Evolutionary conservation across 2,329 filamentous ascomycete genomes (phyloP).

Genomic region (Drechmeria coniospora): DNA sequence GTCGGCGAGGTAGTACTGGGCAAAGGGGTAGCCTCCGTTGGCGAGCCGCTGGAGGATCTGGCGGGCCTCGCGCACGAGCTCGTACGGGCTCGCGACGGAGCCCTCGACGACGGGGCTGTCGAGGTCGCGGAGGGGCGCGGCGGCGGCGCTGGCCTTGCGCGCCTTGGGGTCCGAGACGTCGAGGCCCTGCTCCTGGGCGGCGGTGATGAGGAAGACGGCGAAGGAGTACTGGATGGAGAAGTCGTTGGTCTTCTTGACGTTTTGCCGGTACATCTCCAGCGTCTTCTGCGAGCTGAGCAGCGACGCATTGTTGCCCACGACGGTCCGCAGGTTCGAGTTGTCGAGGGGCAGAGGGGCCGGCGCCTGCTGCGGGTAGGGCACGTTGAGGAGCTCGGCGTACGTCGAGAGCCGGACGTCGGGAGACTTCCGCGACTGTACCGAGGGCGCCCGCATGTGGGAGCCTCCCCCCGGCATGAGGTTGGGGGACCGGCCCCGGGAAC

Average conservation of each 20-base stretch:
- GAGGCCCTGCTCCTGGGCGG: slow-evolving; percentile 63
- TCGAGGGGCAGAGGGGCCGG: slow-evolving; percentile 55
- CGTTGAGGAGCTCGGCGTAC: slow-evolving; percentile 46
- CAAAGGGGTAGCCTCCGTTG: slow-evolving; percentile 84
- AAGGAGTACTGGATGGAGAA: slow-evolving; percentile 88
- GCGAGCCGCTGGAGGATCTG: slow-evolving; percentile 75
- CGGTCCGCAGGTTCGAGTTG: slow-evolving; percentile 64
- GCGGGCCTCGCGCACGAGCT: slow-evolving; percentile 74
- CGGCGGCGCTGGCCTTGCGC: slow-evolving; percentile 31
- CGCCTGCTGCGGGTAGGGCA: slow-evolving; percentile 66
- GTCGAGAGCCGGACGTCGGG: slow-evolving; percentile 37
- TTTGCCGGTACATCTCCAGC: slow-evolving; percentile 91
- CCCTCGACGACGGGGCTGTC: slow-evolving; percentile 31
- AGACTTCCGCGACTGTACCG: slow-evolving; percentile 36
- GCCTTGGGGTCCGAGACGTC: slow-evolving; percentile 30
- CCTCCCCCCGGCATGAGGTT: slow-evolving; percentile 25
- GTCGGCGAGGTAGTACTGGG: slow-evolving; percentile 93
- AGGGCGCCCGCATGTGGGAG: slow-evolving; percentile 30
- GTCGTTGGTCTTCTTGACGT: slow-evolving; percentile 94
- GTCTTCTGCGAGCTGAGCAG: slow-evolving; percentile 85
- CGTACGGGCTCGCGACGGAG: slow-evolving; percentile 38
- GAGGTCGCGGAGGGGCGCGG: slow-evolving; percentile 29
- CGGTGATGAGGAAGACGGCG: slow-evolving; percentile 82
- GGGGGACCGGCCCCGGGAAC: slow-evolving; percentile 46
- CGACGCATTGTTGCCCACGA: slow-evolving; percentile 79